These are phyloP conservation scores for Candida montana DNA, from an alignment of 805 yeast species.

Conservation along the genomic window DNA sequence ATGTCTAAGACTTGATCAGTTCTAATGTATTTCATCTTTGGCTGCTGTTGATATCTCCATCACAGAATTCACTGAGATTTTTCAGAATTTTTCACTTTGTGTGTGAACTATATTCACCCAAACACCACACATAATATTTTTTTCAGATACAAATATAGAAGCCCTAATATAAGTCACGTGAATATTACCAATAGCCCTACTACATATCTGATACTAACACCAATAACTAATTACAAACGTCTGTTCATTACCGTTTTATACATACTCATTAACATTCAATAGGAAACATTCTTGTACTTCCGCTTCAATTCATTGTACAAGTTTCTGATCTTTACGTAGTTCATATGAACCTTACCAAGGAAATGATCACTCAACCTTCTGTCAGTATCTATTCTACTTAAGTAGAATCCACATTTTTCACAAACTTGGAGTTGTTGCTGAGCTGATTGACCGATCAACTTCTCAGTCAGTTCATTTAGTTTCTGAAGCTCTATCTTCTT, in stretches of 20 bases:
- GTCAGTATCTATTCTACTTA: conserved; percentile 82
- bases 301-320: conserved; percentile 23
- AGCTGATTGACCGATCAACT: conserved; percentile 67
- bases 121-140: not conserved
- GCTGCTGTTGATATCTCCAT: conserved; percentile 1
- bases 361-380: conserved; percentile 86
- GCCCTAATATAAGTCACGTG: not conserved
- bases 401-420: conserved; percentile 82
- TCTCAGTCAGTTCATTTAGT: conserved; percentile 59
- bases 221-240: too few relatives aligned
- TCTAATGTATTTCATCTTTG: conserved; percentile 74
- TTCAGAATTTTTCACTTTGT: conserved; percentile 4
- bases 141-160: not conserved
- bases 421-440: conserved; percentile 91
- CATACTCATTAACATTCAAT: not conserved
- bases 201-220: too few relatives aligned
- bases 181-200: not conserved
- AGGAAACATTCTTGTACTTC: conserved; percentile 6
- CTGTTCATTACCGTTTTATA: not conserved
- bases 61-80: not conserved
- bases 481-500: conserved; percentile 50
- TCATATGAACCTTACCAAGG: conserved; percentile 80
- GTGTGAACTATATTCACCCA: not conserved
- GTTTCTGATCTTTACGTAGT: conserved; percentile 70
- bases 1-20: conserved; percentile 76